Evolutionary conservation across 345 rosid genomes (phyloP).

Genomic region (Ceriops tagal): DNA sequence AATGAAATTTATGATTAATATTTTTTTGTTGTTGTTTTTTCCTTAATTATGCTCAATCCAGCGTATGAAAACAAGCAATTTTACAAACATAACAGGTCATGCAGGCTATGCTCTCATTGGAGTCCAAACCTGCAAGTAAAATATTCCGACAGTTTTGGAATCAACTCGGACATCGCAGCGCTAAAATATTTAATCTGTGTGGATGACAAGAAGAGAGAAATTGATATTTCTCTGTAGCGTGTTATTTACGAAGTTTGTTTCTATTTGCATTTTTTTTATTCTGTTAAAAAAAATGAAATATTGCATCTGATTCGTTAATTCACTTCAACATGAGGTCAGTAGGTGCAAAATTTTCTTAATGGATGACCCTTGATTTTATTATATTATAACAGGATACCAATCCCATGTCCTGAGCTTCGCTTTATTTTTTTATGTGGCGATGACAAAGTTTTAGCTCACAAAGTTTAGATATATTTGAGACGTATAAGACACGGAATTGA

Average conservation of each 20-base stretch:
- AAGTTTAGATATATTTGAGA: not conserved
- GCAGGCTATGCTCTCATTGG: not conserved
- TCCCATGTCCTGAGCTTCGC: too few relatives aligned
- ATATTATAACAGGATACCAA: too few relatives aligned
- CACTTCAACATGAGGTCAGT: too few relatives aligned
- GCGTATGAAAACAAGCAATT: not conserved
- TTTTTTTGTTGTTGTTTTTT: too few relatives aligned
- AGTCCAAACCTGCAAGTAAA: not conserved
- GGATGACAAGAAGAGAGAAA: not conserved
- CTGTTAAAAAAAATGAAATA: too few relatives aligned
- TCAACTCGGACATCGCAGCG: not conserved
- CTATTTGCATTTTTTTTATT: too few relatives aligned
- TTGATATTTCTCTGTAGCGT: not conserved
- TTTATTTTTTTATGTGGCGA: too few relatives aligned
- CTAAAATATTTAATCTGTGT: not conserved
- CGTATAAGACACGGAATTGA: constrained; percentile 4
- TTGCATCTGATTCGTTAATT: too few relatives aligned
- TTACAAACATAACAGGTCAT: not conserved
- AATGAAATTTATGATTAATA: too few relatives aligned
- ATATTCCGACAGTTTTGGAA: not conserved
- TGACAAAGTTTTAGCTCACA: too few relatives aligned
- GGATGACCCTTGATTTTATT: too few relatives aligned
- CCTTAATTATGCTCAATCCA: not conserved
- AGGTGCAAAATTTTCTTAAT: too few relatives aligned
- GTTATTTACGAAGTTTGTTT: not conserved